Conservation (phyloP, 176 grass and related monocot genomes). For the Thinopyrum elongatum region DNA sequence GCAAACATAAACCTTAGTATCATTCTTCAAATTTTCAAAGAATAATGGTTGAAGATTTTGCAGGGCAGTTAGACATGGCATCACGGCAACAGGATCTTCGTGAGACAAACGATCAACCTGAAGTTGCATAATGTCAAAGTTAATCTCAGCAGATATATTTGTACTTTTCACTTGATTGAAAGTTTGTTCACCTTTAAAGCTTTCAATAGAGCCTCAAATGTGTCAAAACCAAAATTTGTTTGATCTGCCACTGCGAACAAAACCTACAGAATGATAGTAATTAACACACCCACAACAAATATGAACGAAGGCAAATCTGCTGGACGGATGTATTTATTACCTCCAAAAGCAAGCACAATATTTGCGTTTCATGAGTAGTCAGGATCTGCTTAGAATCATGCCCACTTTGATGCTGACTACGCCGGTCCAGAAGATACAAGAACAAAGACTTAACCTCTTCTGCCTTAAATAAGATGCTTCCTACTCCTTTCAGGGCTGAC, state of each 20-base stretch:
- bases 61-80: slow-evolving; percentile 66
- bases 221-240: slow-evolving; percentile 44
- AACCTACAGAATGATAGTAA: slow-evolving; percentile 43
- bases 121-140: slow-evolving; percentile 43
- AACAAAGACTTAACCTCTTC: slow-evolving; percentile 66
- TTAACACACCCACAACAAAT: slow-evolving; percentile 19
- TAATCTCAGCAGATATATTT: slow-evolving; percentile 30
- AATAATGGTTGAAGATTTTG: slow-evolving; percentile 49
- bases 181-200: slow-evolving; percentile 67
- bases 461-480: slow-evolving; percentile 57
- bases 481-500: slow-evolving; percentile 80
- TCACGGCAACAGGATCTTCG: slow-evolving; percentile 50
- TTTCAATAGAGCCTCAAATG: slow-evolving; percentile 41
- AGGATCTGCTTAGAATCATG: slow-evolving; percentile 42
- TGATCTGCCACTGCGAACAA: slow-evolving; percentile 36
- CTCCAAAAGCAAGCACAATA: slow-evolving; percentile 91
- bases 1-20: slow-evolving; percentile 52
- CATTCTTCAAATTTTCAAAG: slow-evolving; percentile 62
- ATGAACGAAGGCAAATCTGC: background rate
- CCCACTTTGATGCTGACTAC: slow-evolving; percentile 32
- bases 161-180: slow-evolving; percentile 16
- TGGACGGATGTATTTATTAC: slow-evolving; percentile 43
- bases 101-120: slow-evolving; percentile 60
- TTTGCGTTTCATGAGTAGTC: slow-evolving; percentile 58
- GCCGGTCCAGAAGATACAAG: slow-evolving; percentile 54